Evolutionary conservation across 306 rosid genomes (phyloP), one percentile per base, ranked within the genome.

Genomic region (Bauhinia variegata): DNA sequence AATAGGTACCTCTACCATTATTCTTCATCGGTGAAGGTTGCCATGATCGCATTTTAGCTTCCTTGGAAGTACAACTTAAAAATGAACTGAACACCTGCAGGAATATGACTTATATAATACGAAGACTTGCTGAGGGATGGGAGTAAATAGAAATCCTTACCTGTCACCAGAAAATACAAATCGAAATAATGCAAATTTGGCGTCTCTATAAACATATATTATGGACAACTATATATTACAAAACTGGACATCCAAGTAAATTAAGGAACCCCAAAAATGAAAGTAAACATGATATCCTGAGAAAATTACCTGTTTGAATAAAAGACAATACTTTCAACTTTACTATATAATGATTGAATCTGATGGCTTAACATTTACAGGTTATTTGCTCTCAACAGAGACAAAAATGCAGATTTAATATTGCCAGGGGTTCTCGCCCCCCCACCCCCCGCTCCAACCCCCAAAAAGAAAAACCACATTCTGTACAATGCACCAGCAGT

Each of bases 291-390:
- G 59, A 34, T 18, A 38, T 36, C 41, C 34, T 4, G n/a, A 53
- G 54, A 64, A 44, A 52, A 61, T 44, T 31, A 38, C 50, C 58
- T 15, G 33, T 53, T 13, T 16, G n/a, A n/a, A 66, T 47, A 67
- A 60, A 43, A 65, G 50, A 67, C 31, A 52, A 44, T 50, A 56
- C 2, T 8, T 57, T 36, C 32, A 61, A 72, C 73, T 72, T 72
- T 61, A 72, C 85, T 77, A 65, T 48, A 50, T 65, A 50, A 71
- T 66, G 62, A 61, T 79, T 52, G 72, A 72, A 67, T 57, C 85
- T 48, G 77, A 78, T 70, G 76, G 65, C 78, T 60, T 73, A 64
- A 69, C 70, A 89, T 84, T 85, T 87, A 89, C 91, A 85, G 65
- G 85, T 77, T 75, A 89, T 83, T 70, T 75, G 69, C 79, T 79